These are phyloP conservation scores for Saccharum spontaneum DNA, from an alignment of 176 grass and related monocot species.

Conservation along the genomic window DNA sequence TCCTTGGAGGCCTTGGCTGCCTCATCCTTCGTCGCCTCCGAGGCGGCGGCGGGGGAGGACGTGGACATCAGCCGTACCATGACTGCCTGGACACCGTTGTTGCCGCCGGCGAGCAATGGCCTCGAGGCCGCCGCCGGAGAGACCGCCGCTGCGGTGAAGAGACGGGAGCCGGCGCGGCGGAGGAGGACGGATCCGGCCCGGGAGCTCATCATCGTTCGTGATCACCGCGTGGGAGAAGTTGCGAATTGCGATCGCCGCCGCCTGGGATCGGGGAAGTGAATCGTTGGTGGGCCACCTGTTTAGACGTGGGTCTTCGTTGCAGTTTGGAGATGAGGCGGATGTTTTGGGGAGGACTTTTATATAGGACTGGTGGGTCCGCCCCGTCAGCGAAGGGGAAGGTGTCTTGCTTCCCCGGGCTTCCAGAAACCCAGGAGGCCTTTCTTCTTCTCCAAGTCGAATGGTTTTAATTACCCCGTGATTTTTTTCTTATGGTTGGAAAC, in stretches of 20 bases:
- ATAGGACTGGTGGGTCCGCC: background rate
- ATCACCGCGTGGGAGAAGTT: background rate
- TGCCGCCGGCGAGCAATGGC: background rate
- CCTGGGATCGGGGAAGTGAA: background rate
- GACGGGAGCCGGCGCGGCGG: constrained; percentile 35
- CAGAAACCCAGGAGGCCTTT: constrained; percentile 36
- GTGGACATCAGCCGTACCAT: constrained; percentile 42
- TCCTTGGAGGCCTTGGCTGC: constrained; percentile 5
- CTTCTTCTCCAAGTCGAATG: constrained; percentile 54
- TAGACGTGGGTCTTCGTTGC: constrained; percentile 18
- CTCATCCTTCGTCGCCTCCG: constrained; percentile 21
- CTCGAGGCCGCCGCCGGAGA: constrained; percentile 20
- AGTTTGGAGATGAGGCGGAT: constrained; percentile 23
- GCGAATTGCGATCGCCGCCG: background rate
- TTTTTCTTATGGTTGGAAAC: background rate
- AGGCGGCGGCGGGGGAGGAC: constrained; percentile 6
- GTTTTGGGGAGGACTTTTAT: constrained; percentile 4
- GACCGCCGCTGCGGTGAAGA: constrained; percentile 22
- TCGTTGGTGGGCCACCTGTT: constrained; percentile 3
- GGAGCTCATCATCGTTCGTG: constrained; percentile 56
- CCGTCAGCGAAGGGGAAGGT: constrained; percentile 29
- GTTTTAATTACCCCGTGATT: constrained; percentile 14
- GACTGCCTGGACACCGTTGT: constrained; percentile 15
- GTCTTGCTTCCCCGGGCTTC: constrained; percentile 24
- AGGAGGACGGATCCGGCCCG: constrained; percentile 49